These are phyloP conservation scores for Eimeria brunetti DNA, from an alignment of 169 alveolate genomes.

Conservation along the genomic window DNA sequence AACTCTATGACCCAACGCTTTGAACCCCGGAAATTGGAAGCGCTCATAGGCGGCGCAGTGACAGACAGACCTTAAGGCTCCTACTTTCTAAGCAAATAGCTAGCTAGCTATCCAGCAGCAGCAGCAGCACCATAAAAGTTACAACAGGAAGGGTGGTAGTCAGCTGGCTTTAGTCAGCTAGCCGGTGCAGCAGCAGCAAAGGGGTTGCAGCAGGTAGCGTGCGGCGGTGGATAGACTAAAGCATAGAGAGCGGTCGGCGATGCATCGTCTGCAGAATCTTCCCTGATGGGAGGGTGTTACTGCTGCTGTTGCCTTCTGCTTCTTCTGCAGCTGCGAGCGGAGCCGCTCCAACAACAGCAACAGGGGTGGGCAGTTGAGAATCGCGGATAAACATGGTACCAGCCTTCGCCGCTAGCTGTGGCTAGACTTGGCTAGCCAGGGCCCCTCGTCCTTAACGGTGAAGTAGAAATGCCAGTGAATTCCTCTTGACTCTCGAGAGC, in stretches of 20 bases:
- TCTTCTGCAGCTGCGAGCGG: not conserved
- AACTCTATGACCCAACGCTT: not conserved
- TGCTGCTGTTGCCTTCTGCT: not conserved
- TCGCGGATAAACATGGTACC: not conserved
- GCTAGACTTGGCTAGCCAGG: not conserved
- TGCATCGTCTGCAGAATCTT: not conserved
- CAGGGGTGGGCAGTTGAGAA: not conserved
- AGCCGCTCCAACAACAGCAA: not conserved
- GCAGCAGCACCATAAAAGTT: no score
- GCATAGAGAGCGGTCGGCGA: not conserved
- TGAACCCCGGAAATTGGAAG: no score
- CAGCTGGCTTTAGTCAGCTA: no score
- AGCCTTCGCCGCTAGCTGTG: not conserved
- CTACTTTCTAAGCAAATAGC: no score
- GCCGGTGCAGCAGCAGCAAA: no score
- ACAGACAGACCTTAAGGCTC: not conserved
- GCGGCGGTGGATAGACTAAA: not conserved
- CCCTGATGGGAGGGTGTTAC: no score
- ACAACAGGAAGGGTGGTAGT: no score
- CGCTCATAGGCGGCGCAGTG: not conserved
- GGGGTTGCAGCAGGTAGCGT: no score
- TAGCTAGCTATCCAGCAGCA: no score
- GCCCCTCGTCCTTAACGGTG: not conserved
- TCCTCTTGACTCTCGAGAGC: not conserved
- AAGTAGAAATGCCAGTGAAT: not conserved